These are phyloP conservation scores for Carex arenaria DNA, from an alignment of 202 grass and related monocot genomes.

Conservation along the genomic window DNA sequence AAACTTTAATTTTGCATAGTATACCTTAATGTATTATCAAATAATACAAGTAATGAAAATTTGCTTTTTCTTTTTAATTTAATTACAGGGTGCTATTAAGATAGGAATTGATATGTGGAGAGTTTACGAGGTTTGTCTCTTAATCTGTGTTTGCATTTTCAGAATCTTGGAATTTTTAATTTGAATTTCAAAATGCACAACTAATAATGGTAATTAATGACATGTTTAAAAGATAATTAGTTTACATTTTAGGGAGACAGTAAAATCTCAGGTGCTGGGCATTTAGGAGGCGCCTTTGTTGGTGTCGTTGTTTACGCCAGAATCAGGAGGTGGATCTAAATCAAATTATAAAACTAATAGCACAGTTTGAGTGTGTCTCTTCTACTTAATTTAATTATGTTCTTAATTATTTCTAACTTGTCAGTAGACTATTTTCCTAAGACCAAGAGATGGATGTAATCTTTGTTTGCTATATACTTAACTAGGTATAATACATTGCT, in stretches of 20 bases:
- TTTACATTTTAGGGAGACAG: conserved; percentile 36
- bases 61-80: not conserved
- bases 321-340: conserved; percentile 66
- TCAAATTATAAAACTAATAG: not conserved
- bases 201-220: not conserved
- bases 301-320: conserved; percentile 55
- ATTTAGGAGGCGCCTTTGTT: conserved; percentile 68
- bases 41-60: no score
- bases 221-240: not conserved
- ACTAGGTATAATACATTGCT: no score
- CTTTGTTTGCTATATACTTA: not conserved
- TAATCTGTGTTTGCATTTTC: conserved; percentile 1
- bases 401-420: not conserved
- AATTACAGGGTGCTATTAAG: conserved; percentile 51
- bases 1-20: no score
- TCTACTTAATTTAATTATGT: not conserved
- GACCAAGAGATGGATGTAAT: not conserved
- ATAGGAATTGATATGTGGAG: conserved; percentile 54
- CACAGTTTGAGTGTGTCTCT: not conserved
- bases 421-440: not conserved
- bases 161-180: not conserved
- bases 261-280: conserved; percentile 45
- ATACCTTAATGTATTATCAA: no score
- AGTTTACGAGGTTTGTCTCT: conserved; percentile 44
- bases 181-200: not conserved